Evolutionary conservation across 257 asterid genomes (phyloP), one percentile per base, ranked within the genome.

Genomic region (Linaria vulgaris): DNA sequence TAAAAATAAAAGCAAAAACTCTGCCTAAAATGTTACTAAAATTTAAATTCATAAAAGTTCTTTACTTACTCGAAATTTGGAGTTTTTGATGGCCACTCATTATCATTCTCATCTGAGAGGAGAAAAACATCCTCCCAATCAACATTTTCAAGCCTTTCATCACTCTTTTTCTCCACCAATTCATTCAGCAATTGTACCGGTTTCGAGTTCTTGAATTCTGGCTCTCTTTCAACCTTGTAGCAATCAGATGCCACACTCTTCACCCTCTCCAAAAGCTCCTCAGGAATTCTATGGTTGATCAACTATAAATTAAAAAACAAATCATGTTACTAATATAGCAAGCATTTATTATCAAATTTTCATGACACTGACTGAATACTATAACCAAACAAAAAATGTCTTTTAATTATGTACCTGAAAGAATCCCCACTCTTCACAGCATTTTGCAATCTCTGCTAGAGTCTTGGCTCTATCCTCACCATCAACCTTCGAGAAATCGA

Each of bases 91-190:
- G 95, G 88, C 96, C 92, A 86, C 1, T 84, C 85, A 16, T 47
- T 14, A 54, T 27, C 39, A 70, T 86, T 86, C 0, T 80, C 78
- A 55, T 89, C 91, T 0, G 85, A 62, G 63, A 89, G 91, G 64
- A 86, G 71, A 69, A 86, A 80, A 13, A 89, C 96, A 68, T 89
- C 96, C 41, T 86, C 90, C 90, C 95, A 86, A 53, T 86, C 95
- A 27, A 79, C 65, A 53, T 66, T 69, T 25, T 79, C 80, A 0
- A 83, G 37, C 55, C 12, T 78, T 6, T 56, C 75, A 9, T 71
- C 75, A 23, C 76, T 73, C 24, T 75, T 68, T 51, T 73, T 77
- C 5, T 74, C 80, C 7, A 81, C 19, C 52, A 83, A 13, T 39
- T 85, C 83, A 37, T 82, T 63, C 46, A 90, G 43, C 74, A 72